Evolutionary conservation across 768 basidiomycete genomes (phyloP), one percentile per base, ranked within the genome.

Genomic region (Cubamyces lactineus): DNA sequence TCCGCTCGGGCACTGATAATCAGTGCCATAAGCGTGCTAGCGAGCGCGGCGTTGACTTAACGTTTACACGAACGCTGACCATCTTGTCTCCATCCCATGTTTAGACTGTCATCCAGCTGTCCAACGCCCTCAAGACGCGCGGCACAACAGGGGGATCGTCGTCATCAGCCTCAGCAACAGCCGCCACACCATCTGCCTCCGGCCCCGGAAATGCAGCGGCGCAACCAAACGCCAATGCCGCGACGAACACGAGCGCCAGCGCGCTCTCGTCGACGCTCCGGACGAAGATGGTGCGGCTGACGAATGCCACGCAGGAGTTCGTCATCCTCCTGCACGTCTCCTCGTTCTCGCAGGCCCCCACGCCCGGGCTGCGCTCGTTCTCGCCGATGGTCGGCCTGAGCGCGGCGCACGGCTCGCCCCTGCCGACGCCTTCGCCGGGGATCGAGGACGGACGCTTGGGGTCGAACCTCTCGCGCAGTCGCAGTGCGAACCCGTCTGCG

Each of bases 271-370:
- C 84, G 4, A 74, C 79, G 38, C 78, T 96, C 45, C 84, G 91
- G 61, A 82, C 78, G 56, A 86, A 87, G 69, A 86, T 94, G 78
- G 84, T 88, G 42, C 83, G 84, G 64, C 80, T 97, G 59, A 91
- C 89, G 21, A 89, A 91, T 67, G 84, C 88, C 13, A 93, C 94
- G 12, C 88, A 96, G 73, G 92, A 92, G 72, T 90, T 94, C 68
- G 87, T 91, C 51, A 91, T 93, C 66, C 79, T 96, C 50, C 78
- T 96, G 17, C 91, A 93, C 69, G 88, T 94, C 49, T 93, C 94
- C 7, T 92, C 90, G 0, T 86, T 91, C 66, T 84, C 92, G 45
- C 84, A 87, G 11, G 75, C 82, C 3, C 72, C 83, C 16, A 81
- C 82, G 9, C 76, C 77, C 42, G 54, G 63, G 5, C 48, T 64